phyloP scores from a whole-genome alignment of 257 asterid species.

The Solanum pimpinellifolium region DNA sequence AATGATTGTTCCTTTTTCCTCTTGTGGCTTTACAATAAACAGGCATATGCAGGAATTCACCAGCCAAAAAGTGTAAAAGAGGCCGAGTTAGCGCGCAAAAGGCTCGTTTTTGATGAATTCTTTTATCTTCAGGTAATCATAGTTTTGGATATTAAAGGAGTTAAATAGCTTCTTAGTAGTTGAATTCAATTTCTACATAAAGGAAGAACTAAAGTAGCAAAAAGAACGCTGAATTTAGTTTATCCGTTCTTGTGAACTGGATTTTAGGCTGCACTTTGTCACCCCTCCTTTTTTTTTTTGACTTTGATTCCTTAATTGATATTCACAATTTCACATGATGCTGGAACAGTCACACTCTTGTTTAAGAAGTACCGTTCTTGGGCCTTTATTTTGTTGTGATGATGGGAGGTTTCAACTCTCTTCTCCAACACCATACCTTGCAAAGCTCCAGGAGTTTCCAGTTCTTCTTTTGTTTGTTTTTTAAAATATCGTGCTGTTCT shows the following conservation, averaged over 20 bases:
- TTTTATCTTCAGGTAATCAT: slow-evolving; percentile 79
- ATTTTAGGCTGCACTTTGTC: neutral
- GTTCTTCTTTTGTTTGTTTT: neutral
- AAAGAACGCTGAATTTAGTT: neutral
- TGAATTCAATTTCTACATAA: neutral
- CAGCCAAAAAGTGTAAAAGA: slow-evolving; percentile 53
- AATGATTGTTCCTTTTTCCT: neutral
- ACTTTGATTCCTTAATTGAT: neutral
- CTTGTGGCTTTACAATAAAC: slow-evolving; percentile 8
- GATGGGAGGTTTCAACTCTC: neutral
- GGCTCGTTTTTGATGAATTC: slow-evolving; percentile 97
- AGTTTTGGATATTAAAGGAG: neutral
- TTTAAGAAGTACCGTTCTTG: neutral
- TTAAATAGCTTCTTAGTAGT: neutral
- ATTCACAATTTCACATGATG: neutral
- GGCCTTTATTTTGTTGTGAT: neutral
- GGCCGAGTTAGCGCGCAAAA: slow-evolving; percentile 86
- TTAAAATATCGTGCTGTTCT: neutral
- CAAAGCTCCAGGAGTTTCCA: neutral
- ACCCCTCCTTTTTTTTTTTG: neutral
- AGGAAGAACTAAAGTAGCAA: neutral
- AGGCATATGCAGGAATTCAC: slow-evolving; percentile 95
- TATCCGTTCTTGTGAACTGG: neutral
- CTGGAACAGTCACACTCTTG: neutral
- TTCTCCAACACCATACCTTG: neutral